phyloP scores from a whole-genome alignment of 1,284 basidiomycete genomes.

The Cryptococcus deneoformans region DNA sequence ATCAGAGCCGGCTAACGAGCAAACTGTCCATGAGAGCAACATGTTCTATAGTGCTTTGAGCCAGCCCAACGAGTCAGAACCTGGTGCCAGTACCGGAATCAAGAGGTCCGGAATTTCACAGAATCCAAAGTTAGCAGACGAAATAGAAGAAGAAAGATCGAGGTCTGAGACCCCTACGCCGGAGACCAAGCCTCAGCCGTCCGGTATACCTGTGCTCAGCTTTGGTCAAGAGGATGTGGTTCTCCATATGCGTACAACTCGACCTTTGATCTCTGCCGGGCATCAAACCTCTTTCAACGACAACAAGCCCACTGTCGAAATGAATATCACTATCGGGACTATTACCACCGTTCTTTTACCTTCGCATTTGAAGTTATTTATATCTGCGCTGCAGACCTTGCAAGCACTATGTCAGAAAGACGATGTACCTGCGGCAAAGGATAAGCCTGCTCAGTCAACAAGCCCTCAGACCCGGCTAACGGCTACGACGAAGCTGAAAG shows the following conservation, averaged over 20 bases:
- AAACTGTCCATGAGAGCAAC: conserved; percentile 37
- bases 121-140: neutral
- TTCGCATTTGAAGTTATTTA: conserved; percentile 21
- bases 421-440: neutral
- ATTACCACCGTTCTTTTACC: conserved; percentile 31
- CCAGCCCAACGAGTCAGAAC: neutral
- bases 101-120: neutral
- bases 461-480: conserved; percentile 18
- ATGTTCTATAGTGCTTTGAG: conserved; percentile 27
- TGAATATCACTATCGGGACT: conserved; percentile 26
- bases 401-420: neutral
- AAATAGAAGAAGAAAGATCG: neutral
- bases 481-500: conserved; percentile 26
- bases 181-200: conserved; percentile 1
- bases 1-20: conserved; percentile 10
- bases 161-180: conserved; percentile 29
- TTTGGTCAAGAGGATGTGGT: conserved; percentile 43
- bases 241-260: conserved; percentile 31
- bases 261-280: neutral
- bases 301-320: conserved; percentile 15
- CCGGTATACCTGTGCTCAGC: conserved; percentile 25
- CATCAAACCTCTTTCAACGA: neutral
- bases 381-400: conserved; percentile 20
- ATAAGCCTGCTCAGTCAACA: neutral
- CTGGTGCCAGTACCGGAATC: neutral